Percentiles rank a stretch among this genome's conserved stretches.
Evolutionary conservation across 1,284 basidiomycete genomes (phyloP).

Genomic region (Ceratobasidium sp.): DNA sequence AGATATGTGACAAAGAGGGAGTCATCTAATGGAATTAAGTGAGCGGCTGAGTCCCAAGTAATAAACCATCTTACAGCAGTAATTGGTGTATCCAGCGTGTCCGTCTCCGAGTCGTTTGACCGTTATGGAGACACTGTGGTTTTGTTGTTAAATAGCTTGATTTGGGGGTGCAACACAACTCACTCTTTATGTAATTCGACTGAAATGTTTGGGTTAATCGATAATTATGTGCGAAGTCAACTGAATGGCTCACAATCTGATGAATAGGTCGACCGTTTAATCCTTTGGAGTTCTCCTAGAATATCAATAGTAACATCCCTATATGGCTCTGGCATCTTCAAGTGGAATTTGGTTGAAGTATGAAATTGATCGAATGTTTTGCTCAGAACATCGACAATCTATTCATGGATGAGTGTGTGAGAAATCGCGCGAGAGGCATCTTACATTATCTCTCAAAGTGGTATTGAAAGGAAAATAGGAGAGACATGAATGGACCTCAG

Average conservation of each 20-base stretch:
- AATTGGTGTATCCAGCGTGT: slow-evolving; percentile 62
- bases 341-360: slow-evolving; percentile 64
- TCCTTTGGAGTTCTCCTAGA: slow-evolving; percentile 58
- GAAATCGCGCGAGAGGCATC: neutral
- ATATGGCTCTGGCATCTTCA: slow-evolving; percentile 60
- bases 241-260: slow-evolving; percentile 56
- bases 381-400: slow-evolving; percentile 65
- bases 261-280: slow-evolving; percentile 54
- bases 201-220: neutral
- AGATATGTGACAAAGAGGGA: slow-evolving; percentile 54
- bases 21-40: slow-evolving; percentile 24
- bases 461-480: slow-evolving; percentile 46
- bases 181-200: slow-evolving; percentile 40
- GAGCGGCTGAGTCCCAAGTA: neutral
- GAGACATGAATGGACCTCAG: slow-evolving; percentile 59
- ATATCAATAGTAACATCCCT: slow-evolving; percentile 61
- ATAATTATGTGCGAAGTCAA: neutral
- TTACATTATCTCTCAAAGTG: slow-evolving; percentile 41
- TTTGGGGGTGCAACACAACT: neutral
- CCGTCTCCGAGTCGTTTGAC: slow-evolving; percentile 65
- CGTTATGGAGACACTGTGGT: slow-evolving; percentile 51
- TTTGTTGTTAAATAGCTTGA: neutral
- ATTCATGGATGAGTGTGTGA: neutral
- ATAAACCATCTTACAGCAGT: slow-evolving; percentile 38
- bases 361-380: slow-evolving; percentile 63